Base-by-base conservation (phyloP, 306 rosid genomes). In the Cyamopsis tetragonoloba region DNA sequence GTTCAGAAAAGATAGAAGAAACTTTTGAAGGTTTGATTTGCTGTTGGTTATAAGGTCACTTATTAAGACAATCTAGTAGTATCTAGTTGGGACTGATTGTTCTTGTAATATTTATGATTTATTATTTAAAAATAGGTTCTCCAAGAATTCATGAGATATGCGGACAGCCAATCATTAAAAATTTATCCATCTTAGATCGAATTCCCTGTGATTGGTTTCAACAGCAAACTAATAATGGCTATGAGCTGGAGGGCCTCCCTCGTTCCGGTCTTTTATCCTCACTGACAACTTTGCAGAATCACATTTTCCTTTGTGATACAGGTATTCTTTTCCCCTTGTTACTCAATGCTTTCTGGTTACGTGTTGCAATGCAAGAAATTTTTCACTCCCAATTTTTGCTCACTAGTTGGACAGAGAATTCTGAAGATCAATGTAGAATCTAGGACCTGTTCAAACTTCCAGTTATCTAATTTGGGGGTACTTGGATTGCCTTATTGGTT, bases 401-500 rank as follows among this genome's bases (percentile, higher is more conserved):
- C 74, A 64, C 42, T 66, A 93, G 98, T 72, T 80, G 95, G 91
- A 74, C 98, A 84, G 81, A 87, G 84, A 74, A 72, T 93, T 83
- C 59, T 84, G 84, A 93, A 88, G 82, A 66, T 81, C 61, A 32
- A 76, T 81, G 68, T 37, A 70, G 85, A 81, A 47, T 80, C 89
- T 28, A 75, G 84, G 60, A 77, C 60, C 23, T 23, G 65, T 76
- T 88, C 87, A 34, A 76, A 78, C 73, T 67, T 88, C 67, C 80
- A 66, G 53, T 77, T 93, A 67, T 93, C 95, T 35, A 89, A 93
- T 67, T 84, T 93, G 56, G 88, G 86, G 60, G 67, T 79, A 68
- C 97, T 93, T 65, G 96, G 96, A 69, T 73, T 93, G 51, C 98
- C 97, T 46, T 89, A 89, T 74, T 89, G 98, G 98, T 42, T 88